Base-by-base conservation (phyloP, 192 early-diverging fungal species). In the Rhizoclosmatium sp. region DNA sequence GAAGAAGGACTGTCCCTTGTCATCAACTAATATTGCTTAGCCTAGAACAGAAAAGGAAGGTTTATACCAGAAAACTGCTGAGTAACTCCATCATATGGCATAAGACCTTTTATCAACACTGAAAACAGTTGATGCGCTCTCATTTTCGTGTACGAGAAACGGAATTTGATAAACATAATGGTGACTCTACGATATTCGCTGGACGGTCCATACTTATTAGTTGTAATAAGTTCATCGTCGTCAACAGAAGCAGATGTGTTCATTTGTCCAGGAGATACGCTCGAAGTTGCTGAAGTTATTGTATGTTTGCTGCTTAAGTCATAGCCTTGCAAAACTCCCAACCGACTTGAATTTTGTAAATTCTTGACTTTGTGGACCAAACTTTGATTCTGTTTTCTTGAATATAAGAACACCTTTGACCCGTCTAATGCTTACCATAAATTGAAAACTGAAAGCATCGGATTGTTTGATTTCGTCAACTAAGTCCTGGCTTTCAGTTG, bases 91-190 rank as follows among this genome's bases (percentile, higher is more conserved):
- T 80, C 73, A 39, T 68, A 80, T 2, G 58, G 71, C 10, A 41
- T 47, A 1, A 80, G 48, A 4, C 71, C 72, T 21, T 80, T 67
- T 41, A 80, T 75, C 41, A 74, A 44, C 14, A 75, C 64, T 39
- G 72, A 69, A 56, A 69, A 80, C 12, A 74, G 41, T 42, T 61
- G 64, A 46, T 80, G 79, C n/a, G 79, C 79, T 21, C 51, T 69
- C 44, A 67, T 54, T 42, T 73, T 65, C 39, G 71, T 65, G 54
- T 75, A 80, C 9, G 39, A n/a, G 51, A 75, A 80, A 3, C 62
- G 69, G 58, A 80, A 74, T 54, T 80, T 80, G 19, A 80, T 71
- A 47, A 80, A 80, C 79, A 80, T 80, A 19, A 80, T 67, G 10
- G 65, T 75, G 5, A 80, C 79, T 39, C 51, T 60, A 14, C 79